Evolutionary conservation across 2,329 filamentous ascomycete species (phyloP).

Genomic region (Sporothrix mexicana): DNA sequence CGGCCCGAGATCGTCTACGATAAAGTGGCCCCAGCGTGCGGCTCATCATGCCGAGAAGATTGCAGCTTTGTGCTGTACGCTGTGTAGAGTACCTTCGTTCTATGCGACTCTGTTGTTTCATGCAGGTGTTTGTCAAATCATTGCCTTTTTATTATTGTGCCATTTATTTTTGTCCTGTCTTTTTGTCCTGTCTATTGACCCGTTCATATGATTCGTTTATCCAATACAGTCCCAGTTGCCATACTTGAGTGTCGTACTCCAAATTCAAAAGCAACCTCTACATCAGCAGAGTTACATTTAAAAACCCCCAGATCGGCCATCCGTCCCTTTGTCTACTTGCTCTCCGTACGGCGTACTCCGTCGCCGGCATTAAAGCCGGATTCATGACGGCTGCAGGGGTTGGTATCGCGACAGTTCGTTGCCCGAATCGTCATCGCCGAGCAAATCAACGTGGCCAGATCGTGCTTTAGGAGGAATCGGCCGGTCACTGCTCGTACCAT

Average conservation of each 20-base stretch:
- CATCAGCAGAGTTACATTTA: too few relatives aligned
- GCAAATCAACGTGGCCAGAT: slow-evolving; percentile 50
- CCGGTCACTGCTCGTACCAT: slow-evolving; percentile 32
- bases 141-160: not conserved
- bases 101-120: not conserved
- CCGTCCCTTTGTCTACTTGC: not conserved
- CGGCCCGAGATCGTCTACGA: not conserved
- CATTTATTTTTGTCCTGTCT: too few relatives aligned
- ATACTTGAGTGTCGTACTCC: not conserved
- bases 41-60: slow-evolving; percentile 4
- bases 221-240: not conserved
- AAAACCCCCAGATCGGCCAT: too few relatives aligned
- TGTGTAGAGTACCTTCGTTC: not conserved
- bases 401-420: slow-evolving; percentile 60
- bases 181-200: not conserved
- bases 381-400: slow-evolving; percentile 56
- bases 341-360: not conserved
- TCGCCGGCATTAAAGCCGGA: not conserved
- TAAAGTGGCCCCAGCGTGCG: not conserved
- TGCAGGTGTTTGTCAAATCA: too few relatives aligned
- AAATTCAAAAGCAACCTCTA: too few relatives aligned
- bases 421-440: slow-evolving; percentile 52
- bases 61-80: not conserved
- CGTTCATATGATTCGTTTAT: not conserved
- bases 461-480: slow-evolving; percentile 13